These are phyloP conservation scores for Boletus sensibilis DNA, from an alignment of 768 basidiomycete species.

Conservation along the genomic window DNA sequence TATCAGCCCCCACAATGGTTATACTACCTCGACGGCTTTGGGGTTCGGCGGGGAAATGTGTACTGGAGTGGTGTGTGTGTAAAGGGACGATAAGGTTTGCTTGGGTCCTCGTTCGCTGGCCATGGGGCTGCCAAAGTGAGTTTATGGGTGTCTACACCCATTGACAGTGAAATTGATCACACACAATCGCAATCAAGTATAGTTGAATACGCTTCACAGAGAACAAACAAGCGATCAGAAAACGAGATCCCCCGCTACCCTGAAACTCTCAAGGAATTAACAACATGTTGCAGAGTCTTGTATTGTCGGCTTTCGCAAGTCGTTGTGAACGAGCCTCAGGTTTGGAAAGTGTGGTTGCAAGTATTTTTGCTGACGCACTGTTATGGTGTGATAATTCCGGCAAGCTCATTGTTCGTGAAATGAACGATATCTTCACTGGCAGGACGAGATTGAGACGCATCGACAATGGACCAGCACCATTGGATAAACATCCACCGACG, in stretches of 20 bases:
- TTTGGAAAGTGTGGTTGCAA: not conserved
- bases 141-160: not conserved
- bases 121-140: not conserved
- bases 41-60: too few species aligned
- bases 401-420: constrained; percentile 8
- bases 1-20: too few species aligned
- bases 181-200: not conserved
- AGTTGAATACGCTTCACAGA: not conserved
- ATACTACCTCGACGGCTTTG: too few species aligned
- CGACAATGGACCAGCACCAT: constrained; percentile 22
- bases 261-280: not conserved
- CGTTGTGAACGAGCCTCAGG: not conserved
- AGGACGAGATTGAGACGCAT: constrained; percentile 30
- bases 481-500: constrained; percentile 12
- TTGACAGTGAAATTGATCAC: not conserved
- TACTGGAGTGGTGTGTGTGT: too few species aligned
- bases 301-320: not conserved
- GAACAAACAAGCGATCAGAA: not conserved
- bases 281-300: not conserved
- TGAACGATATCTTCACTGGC: constrained; percentile 27
- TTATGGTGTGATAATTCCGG: not conserved
- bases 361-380: not conserved
- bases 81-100: too few species aligned
- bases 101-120: too few species aligned
- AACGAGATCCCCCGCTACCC: not conserved